These are phyloP conservation scores for Botryotinia convoluta DNA, from an alignment of 2,329 filamentous ascomycete species.

Conservation along the genomic window DNA sequence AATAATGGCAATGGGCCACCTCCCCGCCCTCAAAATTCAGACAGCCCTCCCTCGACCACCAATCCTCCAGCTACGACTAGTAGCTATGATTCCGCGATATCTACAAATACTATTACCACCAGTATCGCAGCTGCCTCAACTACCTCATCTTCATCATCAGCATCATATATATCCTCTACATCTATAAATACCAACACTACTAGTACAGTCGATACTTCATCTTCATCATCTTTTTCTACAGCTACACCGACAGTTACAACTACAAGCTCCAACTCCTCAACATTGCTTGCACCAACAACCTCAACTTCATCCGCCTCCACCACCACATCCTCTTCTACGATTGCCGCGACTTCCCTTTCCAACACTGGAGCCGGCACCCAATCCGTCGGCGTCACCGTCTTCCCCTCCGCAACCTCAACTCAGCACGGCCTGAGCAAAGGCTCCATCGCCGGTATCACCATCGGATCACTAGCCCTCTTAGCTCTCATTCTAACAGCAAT, in stretches of 20 bases:
- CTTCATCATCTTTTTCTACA: not conserved
- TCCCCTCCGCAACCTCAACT: not conserved
- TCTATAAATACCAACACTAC: not conserved
- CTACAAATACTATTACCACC: not conserved
- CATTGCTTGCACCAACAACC: not conserved
- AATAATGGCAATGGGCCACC: not conserved
- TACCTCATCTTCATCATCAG: not conserved
- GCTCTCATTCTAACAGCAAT: not conserved
- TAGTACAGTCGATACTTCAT: not conserved
- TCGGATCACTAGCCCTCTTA: not conserved
- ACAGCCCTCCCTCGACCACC: not conserved
- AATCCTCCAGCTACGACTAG: too few relatives aligned
- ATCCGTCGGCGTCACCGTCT: not conserved
- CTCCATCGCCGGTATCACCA: not conserved
- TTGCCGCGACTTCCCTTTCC: too few relatives aligned
- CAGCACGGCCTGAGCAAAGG: not conserved
- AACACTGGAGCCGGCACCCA: not conserved
- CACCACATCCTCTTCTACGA: not conserved
- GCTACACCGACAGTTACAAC: not conserved
- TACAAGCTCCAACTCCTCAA: not conserved
- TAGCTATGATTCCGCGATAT: not conserved
- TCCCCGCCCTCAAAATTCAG: not conserved
- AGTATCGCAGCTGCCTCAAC: not conserved
- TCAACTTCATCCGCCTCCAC: not conserved
- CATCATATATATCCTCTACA: not conserved